Evolutionary conservation across 805 yeast genomes (phyloP), one percentile per base, ranked within the genome.

Genomic region (Lipomyces starkeyi): DNA sequence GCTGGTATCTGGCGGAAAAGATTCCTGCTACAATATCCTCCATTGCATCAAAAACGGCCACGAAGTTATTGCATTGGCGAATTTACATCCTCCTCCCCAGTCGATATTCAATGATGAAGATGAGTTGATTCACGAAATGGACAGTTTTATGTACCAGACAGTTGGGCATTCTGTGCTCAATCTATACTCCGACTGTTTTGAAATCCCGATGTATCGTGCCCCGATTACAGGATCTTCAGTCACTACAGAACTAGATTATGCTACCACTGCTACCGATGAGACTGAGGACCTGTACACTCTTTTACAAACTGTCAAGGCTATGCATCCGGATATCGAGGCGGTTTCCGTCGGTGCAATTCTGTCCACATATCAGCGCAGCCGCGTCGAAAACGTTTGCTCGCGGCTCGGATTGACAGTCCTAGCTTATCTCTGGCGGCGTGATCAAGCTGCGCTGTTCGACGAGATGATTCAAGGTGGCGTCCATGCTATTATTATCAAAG

Each of bases 101-200:
- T 22, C 58, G 59, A 74, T 82, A 73, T 9, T 63, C 27, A 79
- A 79, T 27, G 60, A 17, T 11, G 66, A 37, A 25, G 8, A 47
- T 29, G 54, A 32, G 8, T 37, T 72, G 3, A 76, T 79, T 32
- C 89, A 87, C 72, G 99, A 95, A 77, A 80, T 95, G 63, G 98
- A 95, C 77, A 91, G 97, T 63, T 94, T 89, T 76, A 95, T 95
- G 99, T 95, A 91, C 78, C 99, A 95, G 79, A 95, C 99, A 0
- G 98, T 95, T 7, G 99, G 99, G 0, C 95, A 91, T 77, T 91
- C 90, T 70, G 86, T 90, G 2, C 82, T 95, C 1, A 83, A 85
- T 0, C 78, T 81, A 63, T 91, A 93, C 75, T 80, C 85, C 2
- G 83, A 88, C 68, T 91, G 97, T 74, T 80, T 91, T 55, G 93